These are phyloP conservation scores for Pseudogymnoascus destructans DNA, from an alignment of 2,329 filamentous ascomycete species.

Conservation along the genomic window DNA sequence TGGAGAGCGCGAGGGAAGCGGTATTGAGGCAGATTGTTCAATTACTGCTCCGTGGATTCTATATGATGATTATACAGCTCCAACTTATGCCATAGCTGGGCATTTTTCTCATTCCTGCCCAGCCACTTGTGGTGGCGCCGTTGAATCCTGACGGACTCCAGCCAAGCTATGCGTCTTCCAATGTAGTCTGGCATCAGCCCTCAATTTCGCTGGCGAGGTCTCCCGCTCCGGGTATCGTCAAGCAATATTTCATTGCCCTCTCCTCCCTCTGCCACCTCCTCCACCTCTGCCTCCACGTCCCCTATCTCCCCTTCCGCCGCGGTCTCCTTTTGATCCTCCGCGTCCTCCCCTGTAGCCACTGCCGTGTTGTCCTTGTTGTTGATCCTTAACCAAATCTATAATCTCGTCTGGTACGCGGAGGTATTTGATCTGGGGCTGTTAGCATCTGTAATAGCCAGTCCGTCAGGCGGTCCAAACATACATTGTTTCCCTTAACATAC, in stretches of 20 bases:
- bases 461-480: slow-evolving; percentile 29
- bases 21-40: background rate
- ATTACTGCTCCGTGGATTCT: slow-evolving; percentile 6
- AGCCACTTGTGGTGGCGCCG: background rate
- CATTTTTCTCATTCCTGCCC: background rate
- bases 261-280: slow-evolving; percentile 27
- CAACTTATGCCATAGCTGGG: background rate
- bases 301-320: slow-evolving; percentile 39
- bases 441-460: background rate
- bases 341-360: slow-evolving; percentile 52
- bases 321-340: slow-evolving; percentile 41
- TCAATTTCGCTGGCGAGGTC: slow-evolving; percentile 9
- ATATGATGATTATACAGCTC: slow-evolving; percentile 5
- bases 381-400: slow-evolving; percentile 84
- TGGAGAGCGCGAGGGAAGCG: background rate
- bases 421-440: slow-evolving; percentile 76
- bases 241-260: slow-evolving; percentile 1
- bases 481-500: slow-evolving; percentile 95
- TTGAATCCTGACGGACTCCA: background rate
- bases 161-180: slow-evolving; percentile 5
- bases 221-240: slow-evolving; percentile 16
- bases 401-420: slow-evolving; percentile 93
- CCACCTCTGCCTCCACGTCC: slow-evolving; percentile 37
- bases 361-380: slow-evolving; percentile 60
- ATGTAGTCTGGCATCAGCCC: slow-evolving; percentile 1